A percentile compares a stretch with the other conserved stretches of the same genome.
Evolutionary conservation across 2,329 filamentous ascomycete genomes (phyloP).

Genomic region (Lachnellula suecica): DNA sequence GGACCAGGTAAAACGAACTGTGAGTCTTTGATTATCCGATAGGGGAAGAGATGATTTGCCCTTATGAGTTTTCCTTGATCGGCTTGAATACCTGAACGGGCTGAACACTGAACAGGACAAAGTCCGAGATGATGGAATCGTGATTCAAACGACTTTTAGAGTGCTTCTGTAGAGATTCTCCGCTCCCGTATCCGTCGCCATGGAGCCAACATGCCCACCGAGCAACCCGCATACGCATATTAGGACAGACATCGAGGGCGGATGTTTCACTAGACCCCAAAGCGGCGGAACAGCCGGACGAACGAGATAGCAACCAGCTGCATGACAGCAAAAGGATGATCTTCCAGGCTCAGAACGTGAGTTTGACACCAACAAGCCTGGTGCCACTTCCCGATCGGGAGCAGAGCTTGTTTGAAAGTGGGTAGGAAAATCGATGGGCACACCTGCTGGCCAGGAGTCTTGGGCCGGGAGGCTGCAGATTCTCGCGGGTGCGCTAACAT

Average conservation of each 20-base stretch:
- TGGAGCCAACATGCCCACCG: slow-evolving; percentile 23
- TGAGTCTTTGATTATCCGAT: slow-evolving; percentile 12
- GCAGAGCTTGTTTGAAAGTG: slow-evolving; percentile 32
- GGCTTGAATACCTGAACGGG: slow-evolving; percentile 9
- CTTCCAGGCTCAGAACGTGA: slow-evolving; percentile 23
- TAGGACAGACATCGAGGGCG: slow-evolving; percentile 30
- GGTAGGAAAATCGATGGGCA: slow-evolving; percentile 24
- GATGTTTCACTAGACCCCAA: slow-evolving; percentile 27
- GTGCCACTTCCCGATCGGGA: slow-evolving; percentile 30
- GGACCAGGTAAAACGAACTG: slow-evolving; percentile 8
- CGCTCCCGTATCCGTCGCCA: slow-evolving; percentile 30
- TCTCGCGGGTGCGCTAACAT: slow-evolving; percentile 39
- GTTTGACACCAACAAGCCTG: slow-evolving; percentile 33
- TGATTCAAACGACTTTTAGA: slow-evolving; percentile 25
- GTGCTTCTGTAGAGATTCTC: slow-evolving; percentile 30
- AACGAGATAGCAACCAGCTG: slow-evolving; percentile 24
- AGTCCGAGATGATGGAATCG: slow-evolving; percentile 19
- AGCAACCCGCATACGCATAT: slow-evolving; percentile 26
- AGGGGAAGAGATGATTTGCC: slow-evolving; percentile 14
- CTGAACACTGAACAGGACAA: slow-evolving; percentile 14
- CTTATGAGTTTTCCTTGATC: slow-evolving; percentile 13
- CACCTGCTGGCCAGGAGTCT: slow-evolving; percentile 30
- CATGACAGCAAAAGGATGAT: slow-evolving; percentile 26
- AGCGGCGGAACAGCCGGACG: slow-evolving; percentile 24
- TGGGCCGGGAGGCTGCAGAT: slow-evolving; percentile 46